Evolutionary conservation across 148 eudicot genomes (phyloP), one percentile per base, ranked within the genome.

Genomic region (Vaccinium corymbosum): DNA sequence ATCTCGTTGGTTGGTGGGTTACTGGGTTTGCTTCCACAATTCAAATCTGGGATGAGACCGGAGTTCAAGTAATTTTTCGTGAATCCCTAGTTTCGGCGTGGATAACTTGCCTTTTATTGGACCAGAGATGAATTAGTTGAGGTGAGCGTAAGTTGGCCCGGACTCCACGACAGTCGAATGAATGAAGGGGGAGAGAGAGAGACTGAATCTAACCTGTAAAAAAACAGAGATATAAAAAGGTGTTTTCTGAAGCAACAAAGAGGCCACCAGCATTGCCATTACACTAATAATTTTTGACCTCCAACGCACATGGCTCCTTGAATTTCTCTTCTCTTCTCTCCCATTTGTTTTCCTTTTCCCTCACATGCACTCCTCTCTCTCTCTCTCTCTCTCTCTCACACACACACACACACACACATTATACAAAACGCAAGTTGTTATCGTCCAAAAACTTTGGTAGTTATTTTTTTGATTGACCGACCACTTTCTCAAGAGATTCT

Each of bases 241-340:
- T 22, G 27, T 62, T 62, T 72, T 35, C 76, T 72, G 29, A 2
- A 42, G 38, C 75, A 82, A 32, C 52, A 73, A 62, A 62, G 50
- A 80, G 53, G 27, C 68, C 49, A 73, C 70, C 13, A 16, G 71
- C 25, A 52, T 42, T 83, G 64, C 38, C 14, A 66, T 46, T 78
- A 29, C 81, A 81, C 48, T 75, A 51, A 46, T 84, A 81, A 3
- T 78, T 78, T 81, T 78, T 82, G 38, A 57, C 49, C 89, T 70
- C 80, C 74, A 57, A 22, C 25, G 82, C 89, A 87, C 87, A 87
- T 85, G 89, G 78, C 85, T 87, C 80, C 85, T 79, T 85, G 70
- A 84, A 79, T 55, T 75, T 78, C 83, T 77, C 59, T 84, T 35
- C 71, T 81, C 80, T 73, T 27, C 70, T 62, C 70, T 49, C 22